Percentiles rank a stretch among this genome's conserved stretches.
Conservation (phyloP, 2,329 filamentous ascomycete genomes). For the Aspergillus fumigatus region DNA sequence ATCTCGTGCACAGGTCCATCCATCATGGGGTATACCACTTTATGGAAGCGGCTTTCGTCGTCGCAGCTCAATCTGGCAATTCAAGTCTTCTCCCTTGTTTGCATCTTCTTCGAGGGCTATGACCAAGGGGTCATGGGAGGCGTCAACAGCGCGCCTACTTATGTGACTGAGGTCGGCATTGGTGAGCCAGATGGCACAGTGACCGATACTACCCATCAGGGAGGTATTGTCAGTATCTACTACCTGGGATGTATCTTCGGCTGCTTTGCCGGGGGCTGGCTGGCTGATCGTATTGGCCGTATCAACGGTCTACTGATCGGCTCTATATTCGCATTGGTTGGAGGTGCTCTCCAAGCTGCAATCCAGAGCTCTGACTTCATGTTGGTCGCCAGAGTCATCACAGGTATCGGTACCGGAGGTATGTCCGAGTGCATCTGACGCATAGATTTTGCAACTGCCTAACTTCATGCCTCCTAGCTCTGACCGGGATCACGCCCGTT, state of each 20-base stretch:
- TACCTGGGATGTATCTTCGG: conserved; percentile 50
- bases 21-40: conserved; percentile 36
- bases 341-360: conserved; percentile 47
- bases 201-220: conserved; percentile 47
- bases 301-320: conserved; percentile 49
- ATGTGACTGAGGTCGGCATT: conserved; percentile 41
- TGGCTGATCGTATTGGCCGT: conserved; percentile 52
- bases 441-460: conserved; percentile 6
- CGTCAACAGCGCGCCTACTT: conserved; percentile 41
- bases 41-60: conserved; percentile 43
- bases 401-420: conserved; percentile 51
- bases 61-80: conserved; percentile 40
- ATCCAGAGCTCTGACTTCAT: conserved; percentile 47
- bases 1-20: background rate
- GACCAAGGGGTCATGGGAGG: conserved; percentile 54
- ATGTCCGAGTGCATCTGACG: conserved; percentile 10
- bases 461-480: conserved; percentile 18
- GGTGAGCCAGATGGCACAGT: conserved; percentile 43
- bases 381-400: conserved; percentile 47
- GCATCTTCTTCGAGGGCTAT: conserved; percentile 44
- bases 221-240: conserved; percentile 51
- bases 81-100: conserved; percentile 29
- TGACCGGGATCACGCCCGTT: conserved; percentile 49
- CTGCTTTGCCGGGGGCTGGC: conserved; percentile 47
- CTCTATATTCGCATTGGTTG: conserved; percentile 45